Conservation (phyloP, 1,284 basidiomycete species). For the Trichosporon sp. region DNA sequence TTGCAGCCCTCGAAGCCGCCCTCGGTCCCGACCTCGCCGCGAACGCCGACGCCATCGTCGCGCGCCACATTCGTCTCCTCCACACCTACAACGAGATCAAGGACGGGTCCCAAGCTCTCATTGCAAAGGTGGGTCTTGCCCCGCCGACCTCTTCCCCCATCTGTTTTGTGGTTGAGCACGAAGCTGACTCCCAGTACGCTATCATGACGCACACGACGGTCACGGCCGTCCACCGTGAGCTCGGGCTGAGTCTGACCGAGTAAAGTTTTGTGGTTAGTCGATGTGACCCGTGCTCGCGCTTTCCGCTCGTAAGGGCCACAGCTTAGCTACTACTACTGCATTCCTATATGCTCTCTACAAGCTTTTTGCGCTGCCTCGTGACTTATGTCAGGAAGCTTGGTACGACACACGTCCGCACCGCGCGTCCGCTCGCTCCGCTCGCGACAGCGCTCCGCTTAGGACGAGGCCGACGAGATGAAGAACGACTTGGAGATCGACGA, state of each 20-base stretch:
- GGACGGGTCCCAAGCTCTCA: conserved; percentile 53
- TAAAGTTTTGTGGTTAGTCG: not conserved
- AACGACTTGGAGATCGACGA: conserved; percentile 69
- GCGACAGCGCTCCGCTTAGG: conserved; percentile 47
- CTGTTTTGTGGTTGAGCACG: not conserved
- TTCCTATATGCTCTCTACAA: conserved; percentile 19
- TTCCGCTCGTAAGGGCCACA: not conserved
- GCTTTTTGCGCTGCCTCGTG: not conserved
- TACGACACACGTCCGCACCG: not conserved
- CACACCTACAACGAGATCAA: conserved; percentile 57
- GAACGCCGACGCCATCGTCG: conserved; percentile 41
- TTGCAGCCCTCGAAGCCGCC: not conserved
- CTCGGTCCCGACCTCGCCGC: not conserved
- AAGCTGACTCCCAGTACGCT: conserved; percentile 48
- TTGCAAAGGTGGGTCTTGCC: conserved; percentile 43
- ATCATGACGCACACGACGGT: conserved; percentile 45
- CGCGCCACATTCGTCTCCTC: conserved; percentile 49
- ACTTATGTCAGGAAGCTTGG: not conserved
- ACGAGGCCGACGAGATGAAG: conserved; percentile 69
- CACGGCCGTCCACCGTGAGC: conserved; percentile 47
- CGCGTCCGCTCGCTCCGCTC: not conserved
- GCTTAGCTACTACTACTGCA: conserved; percentile 8
- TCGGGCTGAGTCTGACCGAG: conserved; percentile 48
- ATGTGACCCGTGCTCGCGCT: too few relatives aligned
- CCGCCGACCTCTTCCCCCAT: too few relatives aligned